Conservation (phyloP, 1,139 yeast species). For the Geotrichum phurueaensis region DNA sequence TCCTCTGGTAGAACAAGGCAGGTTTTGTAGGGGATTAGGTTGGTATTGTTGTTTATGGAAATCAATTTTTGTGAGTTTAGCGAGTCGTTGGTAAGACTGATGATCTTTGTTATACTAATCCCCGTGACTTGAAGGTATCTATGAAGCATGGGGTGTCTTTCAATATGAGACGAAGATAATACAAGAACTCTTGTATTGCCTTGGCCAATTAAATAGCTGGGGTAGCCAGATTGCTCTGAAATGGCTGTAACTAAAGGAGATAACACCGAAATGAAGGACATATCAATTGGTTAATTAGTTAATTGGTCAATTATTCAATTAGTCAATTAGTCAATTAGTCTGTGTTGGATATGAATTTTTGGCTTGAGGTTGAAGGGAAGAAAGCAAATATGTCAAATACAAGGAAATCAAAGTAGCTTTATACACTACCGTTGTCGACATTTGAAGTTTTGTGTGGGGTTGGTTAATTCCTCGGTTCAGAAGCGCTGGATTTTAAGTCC, state of each 20-base stretch:
- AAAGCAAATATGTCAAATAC: neutral
- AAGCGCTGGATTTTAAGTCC: neutral
- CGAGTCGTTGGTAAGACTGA: neutral
- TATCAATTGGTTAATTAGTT: neutral
- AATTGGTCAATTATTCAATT: neutral
- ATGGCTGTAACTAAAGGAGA: constrained; percentile 36
- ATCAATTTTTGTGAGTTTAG: neutral
- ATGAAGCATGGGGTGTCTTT: neutral
- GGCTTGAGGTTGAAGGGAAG: neutral
- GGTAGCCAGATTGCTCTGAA: constrained; percentile 30
- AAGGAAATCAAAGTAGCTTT: neutral
- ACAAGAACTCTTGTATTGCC: constrained; percentile 34
- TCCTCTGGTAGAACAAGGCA: neutral
- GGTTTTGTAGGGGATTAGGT: neutral
- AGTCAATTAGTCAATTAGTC: neutral
- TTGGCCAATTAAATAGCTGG: constrained; percentile 37
- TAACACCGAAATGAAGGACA: constrained; percentile 27
- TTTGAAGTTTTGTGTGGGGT: neutral
- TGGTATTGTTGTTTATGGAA: neutral
- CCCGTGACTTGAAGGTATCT: neutral
- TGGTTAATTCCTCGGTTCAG: neutral
- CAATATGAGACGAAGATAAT: neutral
- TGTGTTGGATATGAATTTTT: neutral
- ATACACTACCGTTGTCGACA: neutral
- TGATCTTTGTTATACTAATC: neutral